Evolutionary conservation across 108 stramenopile genomes (phyloP), one percentile per base, ranked within the genome.

Genomic region (Conticribra guillardii): DNA sequence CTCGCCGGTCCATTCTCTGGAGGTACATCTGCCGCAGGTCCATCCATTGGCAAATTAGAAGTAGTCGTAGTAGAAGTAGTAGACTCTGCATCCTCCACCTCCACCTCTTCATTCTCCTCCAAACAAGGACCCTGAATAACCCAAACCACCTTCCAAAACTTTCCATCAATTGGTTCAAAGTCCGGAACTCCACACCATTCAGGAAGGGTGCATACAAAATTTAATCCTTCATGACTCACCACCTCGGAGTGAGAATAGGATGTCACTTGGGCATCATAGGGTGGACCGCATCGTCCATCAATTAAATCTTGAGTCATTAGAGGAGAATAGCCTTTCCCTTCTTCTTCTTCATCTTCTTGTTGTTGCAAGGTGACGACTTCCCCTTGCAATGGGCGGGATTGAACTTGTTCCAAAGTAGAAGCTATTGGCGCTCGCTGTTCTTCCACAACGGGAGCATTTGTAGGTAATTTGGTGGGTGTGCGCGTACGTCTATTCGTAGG

Each of bases 141-240:
- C 71, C 71, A 72, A 63, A 72, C 61, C 11, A 47, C 22, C 37
- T 18, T 56, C 71, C 71, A 62, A 55, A 61, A 63, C 29, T 54
- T 30, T 7, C 71, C 61, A 17, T 24, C 45, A 22, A 21, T 24
- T 15, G 58, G 60, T 63, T 63, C 61, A 46, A 63, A 72, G 28
- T 72, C 46, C 0, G 60, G 19, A 17, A 53, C 1, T 21, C 32
- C 9, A 48, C 71, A 72, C 61, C 61, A 72, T 7, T 30, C 2
- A 15, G 33, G 31, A 33, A 46, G 31, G 19, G 33, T 56, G 44
- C 71, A 72, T n/a, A 46, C 11, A 37, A 53, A 72, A 21, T 63
- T 54, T n/a, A 32, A 27, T 30, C 61, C 61, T 9, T 21, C 22
- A 23, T 59, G 28, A 29, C 71, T 63, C 0, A 55, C 61, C 54